phyloP scores from a whole-genome alignment of 2,329 filamentous ascomycete genomes.

The Immersiporthe knoxdaviesiana region DNA sequence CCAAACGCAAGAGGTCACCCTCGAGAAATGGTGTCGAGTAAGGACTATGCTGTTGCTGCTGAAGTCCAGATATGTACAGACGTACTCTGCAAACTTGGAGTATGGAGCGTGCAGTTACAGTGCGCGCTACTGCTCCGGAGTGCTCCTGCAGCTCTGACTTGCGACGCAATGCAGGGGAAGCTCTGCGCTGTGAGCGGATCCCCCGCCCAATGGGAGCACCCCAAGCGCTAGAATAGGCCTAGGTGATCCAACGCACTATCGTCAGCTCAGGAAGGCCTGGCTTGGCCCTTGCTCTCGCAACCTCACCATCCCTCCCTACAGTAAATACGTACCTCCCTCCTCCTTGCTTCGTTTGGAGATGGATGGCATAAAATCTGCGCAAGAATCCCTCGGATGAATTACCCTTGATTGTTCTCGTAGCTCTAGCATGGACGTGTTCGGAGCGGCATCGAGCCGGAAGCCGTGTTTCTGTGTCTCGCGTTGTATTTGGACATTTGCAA shows the following conservation, averaged over 20 bases:
- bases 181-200: constrained; percentile 4
- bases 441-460: no score
- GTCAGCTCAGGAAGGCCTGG: background rate
- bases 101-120: background rate
- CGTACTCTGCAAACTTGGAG: background rate
- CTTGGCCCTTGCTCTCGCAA: background rate
- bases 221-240: background rate
- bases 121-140: background rate
- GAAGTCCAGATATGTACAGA: background rate
- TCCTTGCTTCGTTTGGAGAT: background rate
- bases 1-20: background rate
- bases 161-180: constrained; percentile 3
- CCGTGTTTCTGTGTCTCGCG: no score
- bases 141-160: background rate
- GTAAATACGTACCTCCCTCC: no score
- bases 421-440: background rate
- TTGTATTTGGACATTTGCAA: background rate
- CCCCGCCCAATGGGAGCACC: constrained; percentile 1
- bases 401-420: background rate
- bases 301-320: background rate
- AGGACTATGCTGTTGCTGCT: background rate
- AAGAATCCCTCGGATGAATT: background rate
- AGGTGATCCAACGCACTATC: background rate
- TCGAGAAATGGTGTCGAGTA: background rate
- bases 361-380: background rate